These are phyloP conservation scores for Phialophora expanda DNA, from an alignment of 2,329 filamentous ascomycete species.

Conservation along the genomic window DNA sequence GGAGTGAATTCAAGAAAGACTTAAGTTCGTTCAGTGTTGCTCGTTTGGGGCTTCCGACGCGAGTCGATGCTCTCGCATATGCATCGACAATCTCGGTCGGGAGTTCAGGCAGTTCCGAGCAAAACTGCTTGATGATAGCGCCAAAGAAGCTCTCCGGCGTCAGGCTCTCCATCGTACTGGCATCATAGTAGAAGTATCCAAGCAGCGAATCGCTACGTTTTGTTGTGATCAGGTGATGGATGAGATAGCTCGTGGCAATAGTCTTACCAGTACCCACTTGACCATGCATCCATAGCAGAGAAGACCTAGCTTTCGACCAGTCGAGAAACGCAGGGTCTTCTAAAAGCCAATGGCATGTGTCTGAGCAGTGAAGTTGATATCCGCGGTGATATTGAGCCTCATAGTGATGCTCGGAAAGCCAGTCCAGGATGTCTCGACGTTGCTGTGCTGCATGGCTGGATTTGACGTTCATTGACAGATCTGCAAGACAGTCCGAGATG, in stretches of 20 bases:
- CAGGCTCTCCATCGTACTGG: constrained; percentile 32
- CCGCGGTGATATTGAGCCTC: constrained; percentile 30
- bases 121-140: constrained; percentile 31
- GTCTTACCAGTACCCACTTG: constrained; percentile 33
- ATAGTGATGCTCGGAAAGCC: constrained; percentile 31
- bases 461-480: constrained; percentile 21
- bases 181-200: constrained; percentile 35
- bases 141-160: constrained; percentile 33
- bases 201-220: constrained; percentile 5
- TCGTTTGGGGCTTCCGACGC: constrained; percentile 26
- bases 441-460: constrained; percentile 21
- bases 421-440: constrained; percentile 26
- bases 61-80: constrained; percentile 13
- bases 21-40: constrained; percentile 22
- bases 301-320: constrained; percentile 26
- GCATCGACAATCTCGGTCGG: constrained; percentile 16
- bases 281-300: constrained; percentile 33
- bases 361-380: constrained; percentile 26
- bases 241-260: constrained; percentile 29
- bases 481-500: constrained; percentile 21
- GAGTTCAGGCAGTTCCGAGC: constrained; percentile 21
- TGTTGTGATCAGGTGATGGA: constrained; percentile 22
- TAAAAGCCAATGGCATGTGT: constrained; percentile 30
- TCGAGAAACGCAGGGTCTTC: constrained; percentile 22
- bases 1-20: constrained; percentile 9